phyloP scores from a whole-genome alignment of 164 flowering plant genomes.

The Vitis cinerea region DNA sequence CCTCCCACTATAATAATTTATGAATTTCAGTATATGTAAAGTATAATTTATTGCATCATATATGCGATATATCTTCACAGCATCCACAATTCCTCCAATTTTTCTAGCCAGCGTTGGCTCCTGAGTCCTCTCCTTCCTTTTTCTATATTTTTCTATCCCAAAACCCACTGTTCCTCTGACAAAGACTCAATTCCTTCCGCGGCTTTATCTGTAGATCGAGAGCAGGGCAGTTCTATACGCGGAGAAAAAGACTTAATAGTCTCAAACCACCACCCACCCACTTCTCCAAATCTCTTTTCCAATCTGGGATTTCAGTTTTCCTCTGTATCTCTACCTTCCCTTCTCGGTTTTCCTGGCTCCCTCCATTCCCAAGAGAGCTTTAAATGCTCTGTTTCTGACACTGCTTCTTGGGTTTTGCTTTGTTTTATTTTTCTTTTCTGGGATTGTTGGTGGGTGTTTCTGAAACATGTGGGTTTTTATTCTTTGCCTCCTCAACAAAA shows the following conservation, averaged over 20 bases:
- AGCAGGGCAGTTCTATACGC: slow-evolving; percentile 6
- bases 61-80: neutral
- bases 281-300: neutral
- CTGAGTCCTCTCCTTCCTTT: slow-evolving; percentile 1
- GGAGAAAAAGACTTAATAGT: neutral
- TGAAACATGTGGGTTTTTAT: slow-evolving; percentile 20
- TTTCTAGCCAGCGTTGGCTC: neutral
- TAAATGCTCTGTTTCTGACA: slow-evolving; percentile 4
- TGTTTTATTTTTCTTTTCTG: neutral
- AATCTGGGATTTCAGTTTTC: slow-evolving; percentile 12
- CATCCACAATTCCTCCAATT: neutral
- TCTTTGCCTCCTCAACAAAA: slow-evolving; percentile 16
- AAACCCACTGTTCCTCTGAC: slow-evolving; percentile 16
- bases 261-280: neutral
- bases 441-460: neutral
- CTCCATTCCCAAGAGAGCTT: neutral
- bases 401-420: slow-evolving; percentile 1
- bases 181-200: slow-evolving; percentile 21
- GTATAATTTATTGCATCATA: no score
- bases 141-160: neutral
- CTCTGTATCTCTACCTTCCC: neutral
- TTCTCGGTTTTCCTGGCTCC: neutral
- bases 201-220: slow-evolving; percentile 16
- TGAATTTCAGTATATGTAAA: no score
- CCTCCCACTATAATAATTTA: no score